Base-by-base conservation (phyloP, 2,329 filamentous ascomycete genomes). In the Claviceps cyperi region DNA sequence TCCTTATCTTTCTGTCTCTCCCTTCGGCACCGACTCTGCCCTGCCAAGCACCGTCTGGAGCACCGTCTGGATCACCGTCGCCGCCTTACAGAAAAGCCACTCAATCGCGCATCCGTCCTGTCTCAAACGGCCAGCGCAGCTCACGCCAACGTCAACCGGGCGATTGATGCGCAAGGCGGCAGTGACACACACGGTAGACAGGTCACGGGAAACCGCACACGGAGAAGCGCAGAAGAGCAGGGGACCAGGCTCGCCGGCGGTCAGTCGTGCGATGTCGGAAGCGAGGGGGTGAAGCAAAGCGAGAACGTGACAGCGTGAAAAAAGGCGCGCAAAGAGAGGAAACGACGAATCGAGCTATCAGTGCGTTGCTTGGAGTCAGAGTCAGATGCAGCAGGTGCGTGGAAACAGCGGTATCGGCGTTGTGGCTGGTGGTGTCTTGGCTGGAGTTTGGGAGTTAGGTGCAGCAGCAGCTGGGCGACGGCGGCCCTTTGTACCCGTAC, bases 401-500 rank as follows among this genome's bases (percentile, higher is more conserved):
- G 45, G 35, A 22, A 47, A 36, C 45, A 37, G 44, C 44, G 46
- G 46, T 40, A 9, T 47, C 36, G 46, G 35, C 36, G 40, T 41
- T 8, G 21, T 17, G 15, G 37, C 15, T 28, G 49, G 21, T 15
- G 49, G 24, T 19, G 48, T 32, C 28, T 32, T 32, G 28, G 4
- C 8, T 17, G 43, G 15, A 49, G 52, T 40, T 45, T 47, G 38
- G 47, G 9, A 37, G 22, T 32, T 32, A 11, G 39, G 46, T 35
- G 32, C 43, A 15, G 17, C 43, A 15, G 17, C 46, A 47, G 43
- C 45, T 52, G 59, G 51, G 54, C 53, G 51, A 54, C 46, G 52
- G 53, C 50, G 49, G 44, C 52, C 60, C 62, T 66, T 60, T 66
- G 65, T 66, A 66, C 59, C 55, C 35, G 43, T 24, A 2, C 41